phyloP scores from a whole-genome alignment of 1,284 basidiomycete species.

The Ganoderma lucidum region DNA sequence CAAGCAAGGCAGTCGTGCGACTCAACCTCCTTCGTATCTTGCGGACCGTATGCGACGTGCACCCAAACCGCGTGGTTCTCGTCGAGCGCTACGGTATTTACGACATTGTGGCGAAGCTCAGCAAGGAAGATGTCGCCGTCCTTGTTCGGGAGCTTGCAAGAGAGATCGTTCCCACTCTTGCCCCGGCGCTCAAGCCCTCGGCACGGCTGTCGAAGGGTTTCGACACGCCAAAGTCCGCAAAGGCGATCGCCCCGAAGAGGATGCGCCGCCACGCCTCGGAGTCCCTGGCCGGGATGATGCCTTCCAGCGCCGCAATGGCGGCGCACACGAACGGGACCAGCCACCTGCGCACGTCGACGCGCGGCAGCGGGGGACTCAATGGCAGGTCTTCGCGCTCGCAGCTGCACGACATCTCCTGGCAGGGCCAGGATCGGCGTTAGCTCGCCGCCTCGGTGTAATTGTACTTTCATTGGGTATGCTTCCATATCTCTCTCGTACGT shows the following conservation, averaged over 20 bases:
- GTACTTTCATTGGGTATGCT: constrained; percentile 14
- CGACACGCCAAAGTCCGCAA: constrained; percentile 47
- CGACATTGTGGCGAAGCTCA: constrained; percentile 80
- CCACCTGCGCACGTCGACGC: constrained; percentile 21
- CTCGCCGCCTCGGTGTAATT: constrained; percentile 21
- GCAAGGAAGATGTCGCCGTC: constrained; percentile 86
- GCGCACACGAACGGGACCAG: constrained; percentile 20
- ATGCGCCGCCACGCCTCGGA: constrained; percentile 76
- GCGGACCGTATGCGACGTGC: constrained; percentile 87
- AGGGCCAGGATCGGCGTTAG: constrained; percentile 32
- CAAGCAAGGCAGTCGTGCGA: constrained; percentile 87
- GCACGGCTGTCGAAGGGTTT: constrained; percentile 45
- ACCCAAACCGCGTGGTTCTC: constrained; percentile 84
- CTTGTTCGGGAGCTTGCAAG: constrained; percentile 89
- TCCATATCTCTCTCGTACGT: constrained; percentile 22
- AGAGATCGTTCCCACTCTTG: constrained; percentile 79
- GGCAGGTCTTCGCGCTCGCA: constrained; percentile 30
- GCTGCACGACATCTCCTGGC: constrained; percentile 35
- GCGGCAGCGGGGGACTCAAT: constrained; percentile 18
- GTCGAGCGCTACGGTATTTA: constrained; percentile 83
- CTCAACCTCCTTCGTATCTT: constrained; percentile 90
- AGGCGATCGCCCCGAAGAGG: constrained; percentile 67
- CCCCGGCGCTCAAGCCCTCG: constrained; percentile 67
- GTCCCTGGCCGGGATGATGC: constrained; percentile 48
- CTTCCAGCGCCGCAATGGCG: constrained; percentile 12